Evolutionary conservation across 257 asterid species (phyloP).

Genomic region (Primulina eburnea): DNA sequence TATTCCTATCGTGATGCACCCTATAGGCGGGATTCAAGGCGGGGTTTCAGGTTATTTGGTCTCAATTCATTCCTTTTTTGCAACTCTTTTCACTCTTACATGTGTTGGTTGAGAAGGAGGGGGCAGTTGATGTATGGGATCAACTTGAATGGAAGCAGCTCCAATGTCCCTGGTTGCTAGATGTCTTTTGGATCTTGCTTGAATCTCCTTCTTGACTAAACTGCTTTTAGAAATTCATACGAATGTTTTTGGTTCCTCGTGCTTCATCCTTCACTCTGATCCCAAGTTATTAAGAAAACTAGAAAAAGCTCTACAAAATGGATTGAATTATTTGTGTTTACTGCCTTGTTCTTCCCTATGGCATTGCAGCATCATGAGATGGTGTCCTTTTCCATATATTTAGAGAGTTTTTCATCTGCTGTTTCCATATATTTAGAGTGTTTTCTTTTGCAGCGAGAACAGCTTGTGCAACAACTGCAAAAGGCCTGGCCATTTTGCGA

Average conservation of each 20-base stretch:
- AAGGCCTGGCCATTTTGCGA: slow-evolving; percentile 94
- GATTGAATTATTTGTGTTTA: background rate
- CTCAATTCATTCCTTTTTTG: slow-evolving; percentile 40
- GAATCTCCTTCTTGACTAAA: slow-evolving; percentile 12
- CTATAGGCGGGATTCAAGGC: slow-evolving; percentile 73
- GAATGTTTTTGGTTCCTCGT: background rate
- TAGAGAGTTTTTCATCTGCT: slow-evolving; percentile 32
- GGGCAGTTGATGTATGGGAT: slow-evolving; percentile 31
- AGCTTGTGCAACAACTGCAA: slow-evolving; percentile 92
- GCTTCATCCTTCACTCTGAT: background rate
- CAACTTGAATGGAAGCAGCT: slow-evolving; percentile 28
- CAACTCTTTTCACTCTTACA: slow-evolving; percentile 34
- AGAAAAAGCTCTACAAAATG: background rate
- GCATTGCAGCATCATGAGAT: slow-evolving; percentile 10
- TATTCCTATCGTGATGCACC: slow-evolving; percentile 92
- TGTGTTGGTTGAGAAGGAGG: slow-evolving; percentile 38
- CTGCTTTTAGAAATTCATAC: background rate
- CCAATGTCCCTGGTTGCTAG: slow-evolving; percentile 6
- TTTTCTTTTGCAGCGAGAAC: slow-evolving; percentile 57
- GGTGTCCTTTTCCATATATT: background rate
- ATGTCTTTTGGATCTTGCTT: slow-evolving; percentile 7
- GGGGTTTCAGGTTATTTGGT: slow-evolving; percentile 91
- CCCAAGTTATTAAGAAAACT: background rate
- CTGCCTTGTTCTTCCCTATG: slow-evolving; percentile 8
- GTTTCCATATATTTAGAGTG: background rate